These are phyloP conservation scores for Auriscalpium orientale DNA, from an alignment of 768 basidiomycete genomes.

Conservation along the genomic window DNA sequence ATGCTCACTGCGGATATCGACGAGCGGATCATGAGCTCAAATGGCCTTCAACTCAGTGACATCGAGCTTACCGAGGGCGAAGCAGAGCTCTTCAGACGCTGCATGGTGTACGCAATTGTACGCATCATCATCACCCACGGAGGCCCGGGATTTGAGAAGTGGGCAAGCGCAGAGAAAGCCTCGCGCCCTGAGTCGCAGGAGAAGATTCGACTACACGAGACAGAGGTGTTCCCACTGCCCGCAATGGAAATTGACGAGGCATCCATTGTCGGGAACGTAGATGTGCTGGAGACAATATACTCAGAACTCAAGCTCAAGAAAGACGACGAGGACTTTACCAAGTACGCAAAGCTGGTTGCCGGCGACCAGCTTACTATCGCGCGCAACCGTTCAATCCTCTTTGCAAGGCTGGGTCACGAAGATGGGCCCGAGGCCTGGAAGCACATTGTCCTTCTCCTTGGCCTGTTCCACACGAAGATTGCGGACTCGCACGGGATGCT, in stretches of 20 bases:
- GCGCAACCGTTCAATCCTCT: no score
- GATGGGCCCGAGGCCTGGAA: no score
- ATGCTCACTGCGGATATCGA: slow-evolving; percentile 18
- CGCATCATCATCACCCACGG: slow-evolving; percentile 25
- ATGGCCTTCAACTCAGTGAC: no score
- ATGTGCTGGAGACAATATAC: slow-evolving; percentile 24
- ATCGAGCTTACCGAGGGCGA: slow-evolving; percentile 14
- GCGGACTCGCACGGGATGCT: no score
- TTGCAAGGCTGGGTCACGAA: no score
- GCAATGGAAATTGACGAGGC: slow-evolving; percentile 32
- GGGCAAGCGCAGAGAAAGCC: slow-evolving; percentile 13
- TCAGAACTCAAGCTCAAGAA: slow-evolving; percentile 18
- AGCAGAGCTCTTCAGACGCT: background rate
- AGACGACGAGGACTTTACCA: background rate
- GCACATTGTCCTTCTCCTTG: no score
- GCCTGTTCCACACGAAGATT: no score
- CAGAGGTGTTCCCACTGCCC: slow-evolving; percentile 22
- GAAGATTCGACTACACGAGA: slow-evolving; percentile 24
- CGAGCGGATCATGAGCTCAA: slow-evolving; percentile 15
- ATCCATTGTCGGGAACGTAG: slow-evolving; percentile 26
- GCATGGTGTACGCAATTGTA: slow-evolving; percentile 21
- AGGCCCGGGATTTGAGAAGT: slow-evolving; percentile 22
- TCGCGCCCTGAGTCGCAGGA: slow-evolving; percentile 15
- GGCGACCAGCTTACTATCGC: no score
- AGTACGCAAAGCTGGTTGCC: slow-evolving; percentile 21